Evolutionary conservation across 2,329 filamentous ascomycete genomes (phyloP), one percentile per base, ranked within the genome.

Genomic region (Verruconis gallopava): DNA sequence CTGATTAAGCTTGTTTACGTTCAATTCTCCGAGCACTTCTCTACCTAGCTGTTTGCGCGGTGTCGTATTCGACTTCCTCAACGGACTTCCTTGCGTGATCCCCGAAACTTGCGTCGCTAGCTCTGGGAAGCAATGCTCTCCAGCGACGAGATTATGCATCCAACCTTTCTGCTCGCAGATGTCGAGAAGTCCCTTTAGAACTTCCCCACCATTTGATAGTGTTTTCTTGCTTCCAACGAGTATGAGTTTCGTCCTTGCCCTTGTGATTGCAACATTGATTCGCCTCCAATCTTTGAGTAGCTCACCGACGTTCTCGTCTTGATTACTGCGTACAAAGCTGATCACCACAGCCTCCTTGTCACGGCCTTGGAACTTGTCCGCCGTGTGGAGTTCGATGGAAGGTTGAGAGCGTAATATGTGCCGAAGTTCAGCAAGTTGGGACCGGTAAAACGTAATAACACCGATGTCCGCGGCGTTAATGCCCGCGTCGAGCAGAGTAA

Each of bases 381-480:
- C 88, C 0, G 91, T 96, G 61, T 98, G 86, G 72, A 96, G 86
- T 61, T 98, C 91, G 1, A 98, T 77, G 44, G n/a, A 48, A 44
- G 13, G 38, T 25, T 47, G 11, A 45, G 17, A 50, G 43, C 42
- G 18, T 50, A 69, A 61, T 33, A 64, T 66, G 46, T 88, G 76
- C 49, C 84, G 83, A 1, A 98, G 70, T 2, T 94, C 67, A 0
- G 85, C 79, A 1, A 98, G 75, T 59, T 98, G 91, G 4, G 83
- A 88, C 45, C 91, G 83, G 61, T 98, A 98, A 60, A 95, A 86
- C 13, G 91, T 95, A 66, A 98, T 95, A 50, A 98, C 81, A 37
- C 91, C 91, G 44, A 98, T 86, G 40, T 89, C 81, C 0, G 67
- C 65, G 0, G 81, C 72, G 0, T 82, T 66, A 1, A 96, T 73